A percentile compares a stretch with the other conserved stretches of the same genome.
Conservation (phyloP, 129 eudicot genomes). For the Silybum marianum region DNA sequence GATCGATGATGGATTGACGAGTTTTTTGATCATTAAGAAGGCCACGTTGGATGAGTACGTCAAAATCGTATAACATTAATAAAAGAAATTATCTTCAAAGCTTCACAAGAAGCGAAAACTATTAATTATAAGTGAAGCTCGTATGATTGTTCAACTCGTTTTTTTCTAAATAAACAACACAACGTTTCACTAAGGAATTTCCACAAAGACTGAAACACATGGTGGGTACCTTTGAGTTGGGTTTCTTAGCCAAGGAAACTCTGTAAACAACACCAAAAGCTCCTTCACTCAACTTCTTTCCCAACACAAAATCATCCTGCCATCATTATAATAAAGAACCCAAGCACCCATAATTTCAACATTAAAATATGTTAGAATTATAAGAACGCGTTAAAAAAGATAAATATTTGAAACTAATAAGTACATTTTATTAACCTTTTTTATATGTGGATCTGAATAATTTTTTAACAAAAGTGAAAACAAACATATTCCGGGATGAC, state of each 20-base stretch:
- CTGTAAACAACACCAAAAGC: too few relatives aligned
- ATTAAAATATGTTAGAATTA: too few relatives aligned
- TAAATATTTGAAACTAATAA: too few relatives aligned
- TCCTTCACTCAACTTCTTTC: conserved; percentile 96
- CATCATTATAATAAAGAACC: too few relatives aligned
- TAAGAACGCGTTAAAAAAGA: too few relatives aligned
- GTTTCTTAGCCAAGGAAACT: conserved; percentile 64
- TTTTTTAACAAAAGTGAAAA: too few relatives aligned
- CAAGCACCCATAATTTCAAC: too few relatives aligned
- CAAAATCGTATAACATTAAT: neutral
- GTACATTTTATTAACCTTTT: too few relatives aligned
- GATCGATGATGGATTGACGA: neutral
- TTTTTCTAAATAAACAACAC: neutral
- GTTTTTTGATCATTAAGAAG: neutral
- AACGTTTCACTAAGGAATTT: neutral
- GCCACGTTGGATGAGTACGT: neutral
- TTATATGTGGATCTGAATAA: too few relatives aligned
- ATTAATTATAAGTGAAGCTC: neutral
- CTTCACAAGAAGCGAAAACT: neutral
- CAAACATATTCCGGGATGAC: too few relatives aligned
- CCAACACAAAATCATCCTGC: conserved; percentile 32
- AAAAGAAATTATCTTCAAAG: neutral
- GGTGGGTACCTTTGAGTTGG: conserved; percentile 63
- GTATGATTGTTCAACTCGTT: neutral
- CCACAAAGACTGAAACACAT: neutral